Conservation (phyloP, 305 asterid genomes). For the Andrographis paniculata region DNA sequence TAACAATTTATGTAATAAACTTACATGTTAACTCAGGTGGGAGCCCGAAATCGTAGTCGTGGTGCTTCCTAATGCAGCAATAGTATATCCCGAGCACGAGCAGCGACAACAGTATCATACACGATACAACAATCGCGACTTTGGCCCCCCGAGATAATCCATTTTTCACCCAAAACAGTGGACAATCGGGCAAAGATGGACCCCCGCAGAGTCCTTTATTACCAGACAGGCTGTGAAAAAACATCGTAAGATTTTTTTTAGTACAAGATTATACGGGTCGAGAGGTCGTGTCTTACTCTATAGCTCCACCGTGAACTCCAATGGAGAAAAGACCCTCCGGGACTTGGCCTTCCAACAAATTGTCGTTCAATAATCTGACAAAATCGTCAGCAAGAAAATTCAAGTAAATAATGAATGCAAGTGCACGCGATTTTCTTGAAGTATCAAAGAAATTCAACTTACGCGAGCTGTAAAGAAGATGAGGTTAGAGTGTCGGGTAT, state of each 20-base stretch:
- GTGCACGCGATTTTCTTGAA: neutral
- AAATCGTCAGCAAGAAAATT: neutral
- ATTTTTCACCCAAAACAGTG: slow-evolving; percentile 75
- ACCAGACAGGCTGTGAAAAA: slow-evolving; percentile 57
- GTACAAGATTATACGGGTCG: too few species aligned
- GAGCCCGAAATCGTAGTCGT: slow-evolving; percentile 78
- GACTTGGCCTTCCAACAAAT: slow-evolving; percentile 73
- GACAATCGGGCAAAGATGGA: slow-evolving; percentile 72
- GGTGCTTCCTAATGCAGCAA: slow-evolving; percentile 46
- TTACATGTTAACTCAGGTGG: slow-evolving; percentile 77
- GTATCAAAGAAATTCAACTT: slow-evolving; percentile 28
- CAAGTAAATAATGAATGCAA: neutral
- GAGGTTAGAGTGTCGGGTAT: slow-evolving; percentile 80
- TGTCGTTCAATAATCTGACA: slow-evolving; percentile 61
- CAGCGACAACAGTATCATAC: slow-evolving; percentile 34
- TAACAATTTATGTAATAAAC: slow-evolving; percentile 8
- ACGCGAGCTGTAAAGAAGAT: slow-evolving; percentile 73
- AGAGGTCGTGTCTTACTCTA: slow-evolving; percentile 51
- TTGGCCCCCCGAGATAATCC: slow-evolving; percentile 81
- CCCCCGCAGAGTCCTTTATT: slow-evolving; percentile 90
- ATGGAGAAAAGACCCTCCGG: slow-evolving; percentile 78
- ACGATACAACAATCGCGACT: slow-evolving; percentile 57
- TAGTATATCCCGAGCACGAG: slow-evolving; percentile 35
- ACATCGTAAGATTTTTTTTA: too few species aligned
- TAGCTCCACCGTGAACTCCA: slow-evolving; percentile 92